These are phyloP conservation scores for Pholiota conissans DNA, from an alignment of 768 basidiomycete species.

Conservation along the genomic window DNA sequence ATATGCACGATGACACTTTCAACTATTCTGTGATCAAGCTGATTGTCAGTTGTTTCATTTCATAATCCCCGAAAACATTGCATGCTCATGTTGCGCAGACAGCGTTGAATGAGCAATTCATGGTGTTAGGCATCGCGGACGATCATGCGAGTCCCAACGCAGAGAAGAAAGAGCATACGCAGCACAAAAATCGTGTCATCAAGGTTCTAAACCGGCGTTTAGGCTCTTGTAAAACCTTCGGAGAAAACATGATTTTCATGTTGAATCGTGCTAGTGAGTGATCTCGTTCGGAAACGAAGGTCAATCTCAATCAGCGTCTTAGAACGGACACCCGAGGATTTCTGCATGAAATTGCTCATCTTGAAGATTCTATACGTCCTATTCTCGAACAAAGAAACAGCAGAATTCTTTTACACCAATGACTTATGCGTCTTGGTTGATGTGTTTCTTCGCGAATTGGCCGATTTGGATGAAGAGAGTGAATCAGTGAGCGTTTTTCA, in stretches of 20 bases:
- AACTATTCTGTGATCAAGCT: slow-evolving; percentile 96
- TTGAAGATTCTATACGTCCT: slow-evolving; percentile 93
- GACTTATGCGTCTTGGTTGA: slow-evolving; percentile 95
- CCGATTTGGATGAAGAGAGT: slow-evolving; percentile 89
- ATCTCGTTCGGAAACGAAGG: not conserved
- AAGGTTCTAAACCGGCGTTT: slow-evolving; percentile 81
- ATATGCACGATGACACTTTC: slow-evolving; percentile 87
- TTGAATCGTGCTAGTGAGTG: slow-evolving; percentile 90
- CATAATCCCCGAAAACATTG: not conserved
- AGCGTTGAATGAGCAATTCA: slow-evolving; percentile 96
- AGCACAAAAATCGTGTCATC: slow-evolving; percentile 75
- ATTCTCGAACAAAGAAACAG: slow-evolving; percentile 90
- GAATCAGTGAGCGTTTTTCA: slow-evolving; percentile 69
- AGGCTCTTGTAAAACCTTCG: slow-evolving; percentile 90
- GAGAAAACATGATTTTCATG: slow-evolving; percentile 99
- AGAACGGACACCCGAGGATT: slow-evolving; percentile 87
- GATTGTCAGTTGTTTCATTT: slow-evolving; percentile 56
- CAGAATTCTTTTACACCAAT: slow-evolving; percentile 98
- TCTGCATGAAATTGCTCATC: slow-evolving; percentile 92
- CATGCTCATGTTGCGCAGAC: slow-evolving; percentile 47
- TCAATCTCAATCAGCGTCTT: not conserved
- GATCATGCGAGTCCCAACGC: slow-evolving; percentile 25
- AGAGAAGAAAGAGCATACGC: slow-evolving; percentile 26
- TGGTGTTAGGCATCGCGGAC: slow-evolving; percentile 73
- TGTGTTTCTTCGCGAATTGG: slow-evolving; percentile 93